Base-by-base conservation (phyloP, 1,139 yeast species). In the Nadsonia commutata region DNA sequence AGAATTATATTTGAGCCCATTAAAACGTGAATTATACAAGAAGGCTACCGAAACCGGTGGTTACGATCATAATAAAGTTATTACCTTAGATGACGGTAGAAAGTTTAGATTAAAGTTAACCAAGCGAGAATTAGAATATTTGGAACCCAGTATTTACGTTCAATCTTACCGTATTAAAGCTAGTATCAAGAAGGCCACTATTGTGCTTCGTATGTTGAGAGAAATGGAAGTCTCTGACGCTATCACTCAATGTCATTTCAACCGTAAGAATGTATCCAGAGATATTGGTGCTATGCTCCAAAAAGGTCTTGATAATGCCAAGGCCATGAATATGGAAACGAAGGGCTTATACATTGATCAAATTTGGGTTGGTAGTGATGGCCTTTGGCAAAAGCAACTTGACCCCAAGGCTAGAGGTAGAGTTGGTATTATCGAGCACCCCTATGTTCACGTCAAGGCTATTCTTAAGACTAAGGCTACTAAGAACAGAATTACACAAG, bases 331-430 rank as follows among this genome's bases (percentile, higher is more conserved):
- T 1, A 62, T 81, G 50, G 64, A 80, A 51, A 71, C 75, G 18
- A 73, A 80, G 51, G 71, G 72, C 38, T 62, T 88, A 44, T 84
- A 80, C 56, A 73, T 90, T 48, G 78, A 80, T 43, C 83, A 83
- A 57, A 76, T 86, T 50, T 90, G 97, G 97, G 79, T 78, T 22
- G 96, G 96, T 40, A 78, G 85, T 49, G 97, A 88, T 60, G 95
- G 95, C 16, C 57, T 63, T 43, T 76, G 82, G 78, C 58, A 60
- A 42, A 80, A 75, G 61, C 74, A 93, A 59, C 63, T 78, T n/a
- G 95, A 88, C 53, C 71, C 74, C 56, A 86, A 85, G 66, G 95
- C 93, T 49, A 78, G 97, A 67, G 96, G 96, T 51, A 76, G 95
- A 62, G 70, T 74, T 36, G 97, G 97, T 57, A 64, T 82, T 43